A percentile compares a stretch with the other conserved stretches of the same genome.
Conservation (phyloP, 352 stramenopile genomes). For the Globisporangium heterothallicum region DNA sequence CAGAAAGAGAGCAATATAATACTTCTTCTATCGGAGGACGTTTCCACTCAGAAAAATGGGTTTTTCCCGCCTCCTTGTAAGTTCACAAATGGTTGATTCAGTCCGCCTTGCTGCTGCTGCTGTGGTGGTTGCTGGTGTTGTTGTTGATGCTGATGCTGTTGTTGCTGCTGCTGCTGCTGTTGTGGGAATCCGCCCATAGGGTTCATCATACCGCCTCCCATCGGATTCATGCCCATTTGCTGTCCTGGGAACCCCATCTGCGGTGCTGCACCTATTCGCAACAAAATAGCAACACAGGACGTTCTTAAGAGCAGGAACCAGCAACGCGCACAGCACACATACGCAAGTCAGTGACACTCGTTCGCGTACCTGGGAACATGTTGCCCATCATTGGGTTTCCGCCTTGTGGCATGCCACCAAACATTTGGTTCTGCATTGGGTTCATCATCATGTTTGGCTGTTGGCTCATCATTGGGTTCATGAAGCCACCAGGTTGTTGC, state of each 20-base stretch:
- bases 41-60: conserved; percentile 36
- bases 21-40: not conserved
- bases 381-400: conserved; percentile 43
- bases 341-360: not conserved
- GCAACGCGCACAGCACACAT: too few species aligned
- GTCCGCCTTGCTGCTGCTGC: conserved; percentile 29
- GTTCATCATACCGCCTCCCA: conserved; percentile 52
- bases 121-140: conserved; percentile 38
- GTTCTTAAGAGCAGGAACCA: too few species aligned
- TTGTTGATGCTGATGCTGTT: conserved; percentile 22
- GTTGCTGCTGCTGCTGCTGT: conserved; percentile 30
- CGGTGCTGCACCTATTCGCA: conserved; percentile 19
- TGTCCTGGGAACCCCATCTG: conserved; percentile 51
- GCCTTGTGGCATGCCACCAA: conserved; percentile 13
- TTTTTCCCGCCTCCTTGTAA: conserved; percentile 42
- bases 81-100: conserved; percentile 81
- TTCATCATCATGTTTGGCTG: conserved; percentile 17
- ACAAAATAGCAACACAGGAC: not conserved
- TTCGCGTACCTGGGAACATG: conserved; percentile 42
- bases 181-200: conserved; percentile 43
- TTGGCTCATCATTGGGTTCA: conserved; percentile 38
- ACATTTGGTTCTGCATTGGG: conserved; percentile 31
- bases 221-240: conserved; percentile 55
- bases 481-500: conserved; percentile 14
- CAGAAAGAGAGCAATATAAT: not conserved